A percentile compares a stretch with the other conserved stretches of the same genome.
phyloP scores from a whole-genome alignment of 805 yeast genomes.

The Wickerhamomyces sydowiorum region DNA sequence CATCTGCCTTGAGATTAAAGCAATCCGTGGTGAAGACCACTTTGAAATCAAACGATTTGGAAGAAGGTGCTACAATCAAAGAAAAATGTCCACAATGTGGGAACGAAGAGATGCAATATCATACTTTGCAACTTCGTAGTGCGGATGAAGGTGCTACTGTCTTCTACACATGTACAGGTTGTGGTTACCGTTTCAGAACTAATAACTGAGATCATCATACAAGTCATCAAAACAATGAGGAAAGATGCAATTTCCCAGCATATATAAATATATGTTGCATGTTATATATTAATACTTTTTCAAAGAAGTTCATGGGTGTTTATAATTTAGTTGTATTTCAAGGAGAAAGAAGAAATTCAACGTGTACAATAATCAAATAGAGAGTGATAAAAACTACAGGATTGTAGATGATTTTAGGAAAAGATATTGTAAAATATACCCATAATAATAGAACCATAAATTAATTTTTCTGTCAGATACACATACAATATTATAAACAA shows the following conservation, averaged over 20 bases:
- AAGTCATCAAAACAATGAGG: not conserved
- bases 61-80: constrained; percentile 94
- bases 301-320: no score
- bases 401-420: no score
- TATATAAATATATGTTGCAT: not conserved
- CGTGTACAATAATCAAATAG: not conserved
- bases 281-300: no score
- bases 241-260: no score
- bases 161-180: constrained; percentile 89
- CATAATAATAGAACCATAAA: no score
- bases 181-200: constrained; percentile 92
- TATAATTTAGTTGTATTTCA: no score
- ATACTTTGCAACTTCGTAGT: constrained; percentile 90
- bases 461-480: not conserved
- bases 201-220: constrained; percentile 52
- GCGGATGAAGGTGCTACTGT: constrained; percentile 99
- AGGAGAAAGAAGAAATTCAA: no score
- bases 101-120: constrained; percentile 96
- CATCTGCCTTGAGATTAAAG: constrained; percentile 74
- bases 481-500: not conserved
- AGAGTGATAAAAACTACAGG: no score
- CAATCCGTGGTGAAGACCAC: constrained; percentile 88
- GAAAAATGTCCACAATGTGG: constrained; percentile 99
- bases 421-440: no score
- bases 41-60: constrained; percentile 69